Conservation (phyloP, 2,329 filamentous ascomycete species). For the Sporothrix inflata region DNA sequence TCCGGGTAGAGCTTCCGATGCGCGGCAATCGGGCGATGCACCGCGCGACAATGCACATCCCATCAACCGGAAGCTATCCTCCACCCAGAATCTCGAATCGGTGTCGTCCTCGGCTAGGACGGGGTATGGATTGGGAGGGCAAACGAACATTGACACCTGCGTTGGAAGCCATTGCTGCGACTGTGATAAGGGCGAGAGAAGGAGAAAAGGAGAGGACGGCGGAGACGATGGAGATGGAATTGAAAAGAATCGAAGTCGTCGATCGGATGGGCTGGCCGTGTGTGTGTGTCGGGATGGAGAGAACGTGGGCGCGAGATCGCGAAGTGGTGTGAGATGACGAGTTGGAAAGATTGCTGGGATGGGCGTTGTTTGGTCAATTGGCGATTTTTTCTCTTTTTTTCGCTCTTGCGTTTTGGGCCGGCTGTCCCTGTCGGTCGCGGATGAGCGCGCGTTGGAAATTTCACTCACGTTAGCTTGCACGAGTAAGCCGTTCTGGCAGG, state of each 20-base stretch:
- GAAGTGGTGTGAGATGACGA: constrained; percentile 22
- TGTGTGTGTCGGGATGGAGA: constrained; percentile 24
- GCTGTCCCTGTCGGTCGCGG: constrained; percentile 23
- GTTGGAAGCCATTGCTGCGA: constrained; percentile 38
- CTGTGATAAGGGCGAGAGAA: neutral
- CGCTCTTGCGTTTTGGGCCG: constrained; percentile 20
- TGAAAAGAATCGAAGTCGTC: neutral
- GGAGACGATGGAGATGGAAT: constrained; percentile 5
- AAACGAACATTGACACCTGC: constrained; percentile 42
- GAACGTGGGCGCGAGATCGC: constrained; percentile 30
- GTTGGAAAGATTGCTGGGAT: constrained; percentile 1
- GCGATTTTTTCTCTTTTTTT: constrained; percentile 31
- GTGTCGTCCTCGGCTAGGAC: neutral
- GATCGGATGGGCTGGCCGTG: neutral
- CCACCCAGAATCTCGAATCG: neutral
- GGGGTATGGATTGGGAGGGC: constrained; percentile 20
- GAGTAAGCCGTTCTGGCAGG: neutral
- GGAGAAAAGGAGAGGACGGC: constrained; percentile 8
- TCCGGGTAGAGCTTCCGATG: neutral
- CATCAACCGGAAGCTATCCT: neutral
- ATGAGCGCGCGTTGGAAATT: constrained; percentile 34
- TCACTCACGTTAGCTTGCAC: constrained; percentile 27
- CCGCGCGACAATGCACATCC: neutral
- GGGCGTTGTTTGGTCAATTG: constrained; percentile 28
- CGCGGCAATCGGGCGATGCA: neutral